A percentile compares a stretch with the other conserved stretches of the same genome.
Evolutionary conservation across 306 rosid species (phyloP).

Genomic region (Corylus heterophylla): DNA sequence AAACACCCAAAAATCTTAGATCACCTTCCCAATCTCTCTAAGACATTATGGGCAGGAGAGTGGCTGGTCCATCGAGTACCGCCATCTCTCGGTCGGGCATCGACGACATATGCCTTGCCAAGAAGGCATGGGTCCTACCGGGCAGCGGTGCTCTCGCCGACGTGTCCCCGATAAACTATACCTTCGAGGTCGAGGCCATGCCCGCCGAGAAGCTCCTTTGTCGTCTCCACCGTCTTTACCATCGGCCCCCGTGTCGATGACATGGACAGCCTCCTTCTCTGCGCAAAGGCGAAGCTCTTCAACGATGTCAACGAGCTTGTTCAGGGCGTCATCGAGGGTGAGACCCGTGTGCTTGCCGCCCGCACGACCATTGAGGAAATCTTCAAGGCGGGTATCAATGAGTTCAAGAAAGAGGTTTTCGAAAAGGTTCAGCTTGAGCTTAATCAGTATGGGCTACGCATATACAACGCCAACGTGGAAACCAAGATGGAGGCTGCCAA

Average conservation of each 20-base stretch:
- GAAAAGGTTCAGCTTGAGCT: conserved; percentile 60
- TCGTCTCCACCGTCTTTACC: conserved; percentile 66
- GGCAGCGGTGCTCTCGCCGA: conserved; percentile 13
- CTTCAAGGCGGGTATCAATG: conserved; percentile 14
- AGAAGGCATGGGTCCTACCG: no score
- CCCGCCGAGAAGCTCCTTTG: conserved; percentile 67
- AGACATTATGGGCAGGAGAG: no score
- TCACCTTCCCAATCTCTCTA: no score
- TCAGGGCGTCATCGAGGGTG: conserved; percentile 65
- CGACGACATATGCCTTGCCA: no score
- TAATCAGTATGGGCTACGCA: conserved; percentile 57
- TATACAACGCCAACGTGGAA: conserved; percentile 66
- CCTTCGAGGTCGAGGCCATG: conserved; percentile 78
- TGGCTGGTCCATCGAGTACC: no score
- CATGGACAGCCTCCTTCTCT: conserved; percentile 30
- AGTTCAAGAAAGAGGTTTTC: conserved; percentile 59
- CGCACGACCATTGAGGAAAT: conserved; percentile 64
- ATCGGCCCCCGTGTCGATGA: conserved; percentile 57
- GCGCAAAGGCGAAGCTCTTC: conserved; percentile 58
- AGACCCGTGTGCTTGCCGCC: conserved; percentile 65
- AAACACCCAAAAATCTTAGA: no score
- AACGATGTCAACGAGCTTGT: conserved; percentile 54
- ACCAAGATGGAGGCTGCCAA: no score
- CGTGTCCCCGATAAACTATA: conserved; percentile 65
- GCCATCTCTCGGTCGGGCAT: no score